Conservation (phyloP, 2,329 filamentous ascomycete genomes). For the Trichophyton verrucosum region DNA sequence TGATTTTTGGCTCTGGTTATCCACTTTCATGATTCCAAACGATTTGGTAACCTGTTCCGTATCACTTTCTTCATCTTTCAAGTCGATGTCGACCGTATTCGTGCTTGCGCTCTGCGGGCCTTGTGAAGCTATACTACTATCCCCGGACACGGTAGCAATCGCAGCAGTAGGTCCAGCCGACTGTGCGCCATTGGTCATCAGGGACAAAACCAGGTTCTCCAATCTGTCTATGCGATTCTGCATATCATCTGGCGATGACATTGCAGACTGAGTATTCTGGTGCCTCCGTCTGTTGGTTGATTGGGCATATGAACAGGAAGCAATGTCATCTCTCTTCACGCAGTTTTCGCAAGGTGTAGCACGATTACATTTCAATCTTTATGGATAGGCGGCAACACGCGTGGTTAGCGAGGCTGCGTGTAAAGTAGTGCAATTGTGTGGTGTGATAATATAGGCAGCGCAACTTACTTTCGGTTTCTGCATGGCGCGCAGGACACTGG, state of each 20-base stretch:
- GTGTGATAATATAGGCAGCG: conserved; percentile 4
- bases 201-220: conserved; percentile 77
- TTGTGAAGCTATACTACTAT: conserved; percentile 28
- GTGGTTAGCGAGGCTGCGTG: conserved; percentile 7
- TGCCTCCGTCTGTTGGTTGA: conserved; percentile 75
- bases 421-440: conserved; percentile 10
- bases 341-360: conserved; percentile 88
- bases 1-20: conserved; percentile 59
- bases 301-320: conserved; percentile 72
- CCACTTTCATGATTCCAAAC: conserved; percentile 71
- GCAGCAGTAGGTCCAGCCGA: conserved; percentile 47
- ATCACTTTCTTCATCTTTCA: conserved; percentile 53
- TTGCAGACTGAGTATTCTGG: conserved; percentile 39
- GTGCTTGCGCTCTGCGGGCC: conserved; percentile 25
- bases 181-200: conserved; percentile 80
- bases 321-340: conserved; percentile 69
- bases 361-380: conserved; percentile 79
- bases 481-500: conserved; percentile 87
- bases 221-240: conserved; percentile 94
- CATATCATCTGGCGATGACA: conserved; percentile 79
- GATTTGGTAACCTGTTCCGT: conserved; percentile 59
- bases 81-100: conserved; percentile 26
- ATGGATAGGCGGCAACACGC: background rate
- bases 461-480: conserved; percentile 66
- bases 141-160: conserved; percentile 39